phyloP scores from a whole-genome alignment of 345 rosid genomes.

The Viola odorata region DNA sequence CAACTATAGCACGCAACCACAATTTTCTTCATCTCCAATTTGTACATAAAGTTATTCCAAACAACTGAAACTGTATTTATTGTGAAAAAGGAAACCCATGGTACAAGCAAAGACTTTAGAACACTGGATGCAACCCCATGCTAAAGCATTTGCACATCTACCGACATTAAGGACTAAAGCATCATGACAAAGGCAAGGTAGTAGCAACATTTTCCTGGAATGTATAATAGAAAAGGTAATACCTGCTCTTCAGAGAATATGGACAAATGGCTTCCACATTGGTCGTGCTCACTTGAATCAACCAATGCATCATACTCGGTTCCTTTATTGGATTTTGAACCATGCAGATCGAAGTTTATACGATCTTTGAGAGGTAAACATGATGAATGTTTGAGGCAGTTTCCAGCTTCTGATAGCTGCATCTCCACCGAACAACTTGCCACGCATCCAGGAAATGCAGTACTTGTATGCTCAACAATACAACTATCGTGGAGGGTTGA shows the following conservation, averaged over 20 bases:
- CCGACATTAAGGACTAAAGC: too few species aligned
- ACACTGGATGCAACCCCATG: too few species aligned
- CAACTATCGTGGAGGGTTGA: conserved; percentile 31
- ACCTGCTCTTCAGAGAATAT: conserved; percentile 56
- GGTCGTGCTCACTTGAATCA: conserved; percentile 33
- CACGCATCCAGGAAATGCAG: conserved; percentile 23
- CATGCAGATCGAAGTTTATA: conserved; percentile 21
- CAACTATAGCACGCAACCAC: too few species aligned
- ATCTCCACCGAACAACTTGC: conserved; percentile 34
- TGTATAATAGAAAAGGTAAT: conserved; percentile 8
- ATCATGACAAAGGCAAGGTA: too few species aligned
- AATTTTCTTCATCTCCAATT: too few species aligned
- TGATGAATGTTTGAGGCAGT: conserved; percentile 25
- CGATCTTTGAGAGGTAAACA: conserved; percentile 26
- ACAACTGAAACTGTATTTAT: too few species aligned
- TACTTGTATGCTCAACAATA: conserved; percentile 28
- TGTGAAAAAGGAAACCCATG: too few species aligned
- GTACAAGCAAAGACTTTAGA: too few species aligned
- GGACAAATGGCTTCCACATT: conserved; percentile 30
- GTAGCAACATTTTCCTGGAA: conserved; percentile 5
- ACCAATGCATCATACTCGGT: conserved; percentile 29
- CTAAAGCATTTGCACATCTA: too few species aligned
- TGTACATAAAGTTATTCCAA: too few species aligned
- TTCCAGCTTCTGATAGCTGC: conserved; percentile 36
- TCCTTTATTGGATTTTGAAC: conserved; percentile 26